Conservation (phyloP, 2,329 filamentous ascomycete genomes). For the Pseudocercospora cruenta region DNA sequence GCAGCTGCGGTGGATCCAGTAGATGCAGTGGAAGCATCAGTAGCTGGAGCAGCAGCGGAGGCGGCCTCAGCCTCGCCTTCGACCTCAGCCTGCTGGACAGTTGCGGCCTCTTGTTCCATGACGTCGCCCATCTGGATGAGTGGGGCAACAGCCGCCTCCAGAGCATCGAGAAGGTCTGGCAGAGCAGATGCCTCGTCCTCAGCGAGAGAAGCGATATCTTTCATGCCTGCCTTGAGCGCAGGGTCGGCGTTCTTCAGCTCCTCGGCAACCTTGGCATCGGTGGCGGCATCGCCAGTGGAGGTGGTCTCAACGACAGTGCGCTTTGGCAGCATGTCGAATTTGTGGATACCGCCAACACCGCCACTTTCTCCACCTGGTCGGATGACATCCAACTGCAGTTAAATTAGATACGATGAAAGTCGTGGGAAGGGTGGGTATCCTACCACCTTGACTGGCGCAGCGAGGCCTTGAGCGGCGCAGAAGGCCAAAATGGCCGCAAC, state of each 20-base stretch:
- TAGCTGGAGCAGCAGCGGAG: background rate
- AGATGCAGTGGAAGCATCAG: background rate
- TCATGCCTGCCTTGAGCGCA: background rate
- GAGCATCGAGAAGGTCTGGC: background rate
- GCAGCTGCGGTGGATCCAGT: background rate
- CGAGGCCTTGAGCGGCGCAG: background rate
- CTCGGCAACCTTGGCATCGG: background rate
- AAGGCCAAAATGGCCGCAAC: background rate
- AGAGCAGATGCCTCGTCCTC: background rate
- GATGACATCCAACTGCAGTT: background rate
- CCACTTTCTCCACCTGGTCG: background rate
- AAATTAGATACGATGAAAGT: background rate
- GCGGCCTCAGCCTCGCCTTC: background rate
- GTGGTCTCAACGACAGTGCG: background rate
- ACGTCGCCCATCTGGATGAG: background rate
- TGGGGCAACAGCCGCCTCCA: background rate
- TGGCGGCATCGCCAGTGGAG: background rate
- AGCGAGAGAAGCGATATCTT: background rate
- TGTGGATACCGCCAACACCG: background rate
- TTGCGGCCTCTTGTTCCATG: background rate
- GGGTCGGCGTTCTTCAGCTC: background rate
- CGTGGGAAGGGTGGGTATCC: background rate
- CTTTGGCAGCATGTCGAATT: background rate
- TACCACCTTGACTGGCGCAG: background rate
- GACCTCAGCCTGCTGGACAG: background rate